phyloP scores from a whole-genome alignment of 148 eudicot species.

The Cornus suecica region DNA sequence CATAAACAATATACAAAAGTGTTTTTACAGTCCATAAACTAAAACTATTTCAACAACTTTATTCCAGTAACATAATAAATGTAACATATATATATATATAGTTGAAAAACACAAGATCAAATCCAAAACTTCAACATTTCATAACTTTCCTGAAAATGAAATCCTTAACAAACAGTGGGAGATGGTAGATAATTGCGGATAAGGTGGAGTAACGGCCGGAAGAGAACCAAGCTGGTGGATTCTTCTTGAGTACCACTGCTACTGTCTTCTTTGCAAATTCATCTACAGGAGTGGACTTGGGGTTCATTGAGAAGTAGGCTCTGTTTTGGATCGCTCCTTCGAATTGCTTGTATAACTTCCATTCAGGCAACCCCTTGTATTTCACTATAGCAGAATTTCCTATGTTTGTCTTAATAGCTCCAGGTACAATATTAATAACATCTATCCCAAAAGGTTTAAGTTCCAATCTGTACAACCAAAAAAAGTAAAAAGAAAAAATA shows the following conservation, averaged over 20 bases:
- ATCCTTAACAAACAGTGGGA: constrained; percentile 67
- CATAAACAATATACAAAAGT: too few relatives aligned
- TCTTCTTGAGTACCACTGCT: constrained; percentile 48
- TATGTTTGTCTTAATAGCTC: constrained; percentile 68
- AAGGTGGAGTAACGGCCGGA: constrained; percentile 47
- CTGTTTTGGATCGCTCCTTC: constrained; percentile 59
- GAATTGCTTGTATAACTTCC: constrained; percentile 76
- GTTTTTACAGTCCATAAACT: too few relatives aligned
- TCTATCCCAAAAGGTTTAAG: constrained; percentile 70
- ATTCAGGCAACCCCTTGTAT: constrained; percentile 59
- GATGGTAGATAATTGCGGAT: constrained; percentile 51
- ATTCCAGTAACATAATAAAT: too few relatives aligned
- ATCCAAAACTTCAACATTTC: too few relatives aligned
- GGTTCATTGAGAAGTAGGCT: constrained; percentile 54
- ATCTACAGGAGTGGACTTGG: constrained; percentile 62
- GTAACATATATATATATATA: too few relatives aligned
- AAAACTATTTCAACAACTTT: too few relatives aligned
- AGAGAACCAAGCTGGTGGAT: constrained; percentile 76
- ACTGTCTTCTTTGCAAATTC: constrained; percentile 82
- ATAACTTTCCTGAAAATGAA: constrained; percentile 43
- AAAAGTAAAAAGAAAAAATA: too few relatives aligned
- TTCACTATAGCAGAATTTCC: constrained; percentile 55
- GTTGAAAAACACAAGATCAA: too few relatives aligned
- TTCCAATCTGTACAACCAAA: constrained; percentile 67
- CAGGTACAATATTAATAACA: constrained; percentile 74